Evolutionary conservation across 1,284 basidiomycete species (phyloP), one percentile per base, ranked within the genome.

Genomic region (Pholiota adiposa): DNA sequence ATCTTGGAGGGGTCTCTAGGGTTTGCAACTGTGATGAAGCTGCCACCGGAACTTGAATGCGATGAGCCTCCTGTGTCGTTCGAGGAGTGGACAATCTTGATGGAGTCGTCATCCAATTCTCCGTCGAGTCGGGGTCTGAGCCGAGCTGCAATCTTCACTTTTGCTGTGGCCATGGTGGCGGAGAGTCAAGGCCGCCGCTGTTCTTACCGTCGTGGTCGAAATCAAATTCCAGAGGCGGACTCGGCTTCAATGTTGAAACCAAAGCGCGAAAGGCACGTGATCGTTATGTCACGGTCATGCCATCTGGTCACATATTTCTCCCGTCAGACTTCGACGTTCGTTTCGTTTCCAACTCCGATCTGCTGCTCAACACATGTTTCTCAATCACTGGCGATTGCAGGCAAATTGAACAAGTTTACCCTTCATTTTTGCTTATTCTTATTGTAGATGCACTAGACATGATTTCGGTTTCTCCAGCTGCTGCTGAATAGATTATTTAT

Each of bases 1-100:
- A 88, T 72, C 68, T 90, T 86, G 18, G 77, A 76, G 0, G 78
- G 66, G 67, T 89, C 86, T 59, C 87, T 78, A 0, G 88, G 89
- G 68, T 92, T 91, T 29, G 81, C 75, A 6, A 91, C 86, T 25
- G 76, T 79, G 56, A 91, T 85, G 52, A 72, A 79, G 58, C 72
- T 78, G 5, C 76, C 74, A 36, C 78, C 74, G 2, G 71, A 57
- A 36, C 60, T 63, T 6, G 67, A 69, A 56, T 54, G 65, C 3
- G 67, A 65, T 36, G 68, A 72, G 46, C 67, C 69, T 44, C 64
- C 67, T 23, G 68, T 66, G 53, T 71, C 68, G 61, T 75, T 70
- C n/a, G 72, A 69, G 25, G 63, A 61, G 55, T 81, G 81, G 49
- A 77, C 71, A 31, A 91, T 79, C 56, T 79, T 77, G 49, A 92